Conservation (phyloP, 768 basidiomycete species). For the Mrakia frigida region DNA sequence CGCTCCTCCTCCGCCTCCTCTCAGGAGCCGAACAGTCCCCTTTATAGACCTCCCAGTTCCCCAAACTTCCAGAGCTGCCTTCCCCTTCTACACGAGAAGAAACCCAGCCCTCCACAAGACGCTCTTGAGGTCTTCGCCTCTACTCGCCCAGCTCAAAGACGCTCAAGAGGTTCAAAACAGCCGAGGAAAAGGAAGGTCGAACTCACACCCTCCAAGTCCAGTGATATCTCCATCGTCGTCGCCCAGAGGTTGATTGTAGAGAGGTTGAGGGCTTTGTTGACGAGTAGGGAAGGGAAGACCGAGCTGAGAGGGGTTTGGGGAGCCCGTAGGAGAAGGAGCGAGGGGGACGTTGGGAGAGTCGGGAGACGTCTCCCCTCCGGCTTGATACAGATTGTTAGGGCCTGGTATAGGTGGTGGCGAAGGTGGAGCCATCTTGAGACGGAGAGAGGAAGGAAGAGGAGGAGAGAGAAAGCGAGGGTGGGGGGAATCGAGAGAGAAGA, state of each 20-base stretch:
- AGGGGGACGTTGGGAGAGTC: neutral
- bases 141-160: neutral
- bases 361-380: neutral
- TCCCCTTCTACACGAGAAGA: too few relatives aligned
- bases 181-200: neutral
- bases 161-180: neutral
- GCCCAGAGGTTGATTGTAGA: neutral
- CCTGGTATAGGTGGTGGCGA: neutral
- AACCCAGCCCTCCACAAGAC: neutral
- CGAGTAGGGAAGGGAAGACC: neutral
- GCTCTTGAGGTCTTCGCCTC: neutral
- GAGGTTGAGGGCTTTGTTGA: neutral
- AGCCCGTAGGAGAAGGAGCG: neutral
- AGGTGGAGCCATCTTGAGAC: neutral
- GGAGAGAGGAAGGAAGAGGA: too few relatives aligned
- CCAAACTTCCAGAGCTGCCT: too few relatives aligned
- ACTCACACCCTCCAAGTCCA: constrained; percentile 28
- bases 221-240: constrained; percentile 27
- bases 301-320: neutral
- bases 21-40: too few relatives aligned
- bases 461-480: neutral
- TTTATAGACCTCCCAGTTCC: too few relatives aligned
- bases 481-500: neutral
- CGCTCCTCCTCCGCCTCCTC: too few relatives aligned
- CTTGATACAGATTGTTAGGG: neutral